Percentiles rank a stretch among this genome's conserved stretches.
phyloP scores from a whole-genome alignment of 2,329 filamentous ascomycete species.

The Dactylellina cionopaga region DNA sequence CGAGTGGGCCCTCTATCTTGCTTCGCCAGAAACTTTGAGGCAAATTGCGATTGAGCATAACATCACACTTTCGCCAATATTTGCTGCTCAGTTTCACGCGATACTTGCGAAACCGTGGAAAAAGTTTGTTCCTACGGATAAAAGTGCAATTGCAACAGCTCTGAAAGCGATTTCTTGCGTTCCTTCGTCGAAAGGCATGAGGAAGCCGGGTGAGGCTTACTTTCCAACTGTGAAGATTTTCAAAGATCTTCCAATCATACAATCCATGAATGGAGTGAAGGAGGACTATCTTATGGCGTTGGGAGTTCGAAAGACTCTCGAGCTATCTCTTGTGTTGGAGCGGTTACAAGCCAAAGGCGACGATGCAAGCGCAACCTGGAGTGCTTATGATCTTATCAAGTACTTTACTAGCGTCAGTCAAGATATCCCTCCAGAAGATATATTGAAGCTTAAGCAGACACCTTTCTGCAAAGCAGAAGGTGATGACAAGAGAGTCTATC shows the following conservation, averaged over 20 bases:
- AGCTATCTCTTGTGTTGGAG: slow-evolving; percentile 91
- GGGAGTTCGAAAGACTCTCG: slow-evolving; percentile 93
- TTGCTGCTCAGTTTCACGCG: slow-evolving; percentile 79
- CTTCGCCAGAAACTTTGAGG: slow-evolving; percentile 70
- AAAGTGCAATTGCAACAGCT: slow-evolving; percentile 71
- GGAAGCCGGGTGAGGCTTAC: slow-evolving; percentile 83
- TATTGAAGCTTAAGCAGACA: slow-evolving; percentile 79
- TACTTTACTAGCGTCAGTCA: slow-evolving; percentile 89
- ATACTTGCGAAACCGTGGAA: slow-evolving; percentile 93
- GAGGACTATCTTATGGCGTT: slow-evolving; percentile 86
- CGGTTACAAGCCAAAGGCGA: slow-evolving; percentile 71
- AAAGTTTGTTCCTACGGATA: slow-evolving; percentile 73
- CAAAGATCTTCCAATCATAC: slow-evolving; percentile 86
- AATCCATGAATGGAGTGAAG: slow-evolving; percentile 80
- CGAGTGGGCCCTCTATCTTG: slow-evolving; percentile 84
- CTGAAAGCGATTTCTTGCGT: slow-evolving; percentile 78
- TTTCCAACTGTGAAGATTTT: slow-evolving; percentile 95
- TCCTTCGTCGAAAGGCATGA: slow-evolving; percentile 92
- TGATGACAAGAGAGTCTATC: slow-evolving; percentile 67
- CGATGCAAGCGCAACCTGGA: slow-evolving; percentile 73
- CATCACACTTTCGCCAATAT: slow-evolving; percentile 75
- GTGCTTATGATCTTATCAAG: slow-evolving; percentile 91
- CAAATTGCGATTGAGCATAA: slow-evolving; percentile 71
- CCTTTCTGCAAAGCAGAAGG: slow-evolving; percentile 82
- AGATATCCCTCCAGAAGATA: slow-evolving; percentile 85